Percentiles rank a stretch among this genome's conserved stretches.
Conservation (phyloP, 176 grass and related monocot species). For the Oryza longistaminata region DNA sequence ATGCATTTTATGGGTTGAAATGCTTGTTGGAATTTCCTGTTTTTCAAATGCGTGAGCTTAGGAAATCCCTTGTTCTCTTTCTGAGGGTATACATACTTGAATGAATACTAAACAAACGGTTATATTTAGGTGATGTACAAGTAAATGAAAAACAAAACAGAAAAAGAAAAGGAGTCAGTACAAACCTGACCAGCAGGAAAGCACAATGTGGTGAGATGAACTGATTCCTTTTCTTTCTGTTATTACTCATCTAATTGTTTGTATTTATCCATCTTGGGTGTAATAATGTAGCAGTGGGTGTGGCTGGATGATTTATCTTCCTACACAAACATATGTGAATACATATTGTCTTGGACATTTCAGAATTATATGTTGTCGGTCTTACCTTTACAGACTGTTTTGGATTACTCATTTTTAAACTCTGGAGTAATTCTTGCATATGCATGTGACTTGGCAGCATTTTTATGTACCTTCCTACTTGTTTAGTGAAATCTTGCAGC, state of each 20-base stretch:
- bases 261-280: slow-evolving; percentile 27
- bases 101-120: slow-evolving; percentile 57
- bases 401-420: not conserved
- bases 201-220: slow-evolving; percentile 60
- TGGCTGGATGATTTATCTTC: slow-evolving; percentile 7
- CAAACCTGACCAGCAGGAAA: slow-evolving; percentile 65
- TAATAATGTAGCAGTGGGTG: not conserved
- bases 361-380: not conserved
- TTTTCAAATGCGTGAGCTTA: slow-evolving; percentile 33
- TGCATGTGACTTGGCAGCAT: not conserved
- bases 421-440: not conserved
- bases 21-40: slow-evolving; percentile 13
- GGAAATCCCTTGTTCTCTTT: slow-evolving; percentile 33
- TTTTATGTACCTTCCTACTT: not conserved
- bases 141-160: slow-evolving; percentile 78
- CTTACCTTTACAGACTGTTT: not conserved
- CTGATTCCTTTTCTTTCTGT: slow-evolving; percentile 62
- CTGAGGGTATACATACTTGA: slow-evolving; percentile 53
- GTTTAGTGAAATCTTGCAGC: not conserved
- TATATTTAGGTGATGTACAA: slow-evolving; percentile 72
- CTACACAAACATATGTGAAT: not conserved
- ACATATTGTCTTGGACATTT: not conserved
- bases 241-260: slow-evolving; percentile 37
- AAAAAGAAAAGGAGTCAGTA: slow-evolving; percentile 77
- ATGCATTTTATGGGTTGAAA: slow-evolving; percentile 22